Evolutionary conservation across 208 protist genomes (phyloP).

Genomic region (Trypanosoma theileri): DNA sequence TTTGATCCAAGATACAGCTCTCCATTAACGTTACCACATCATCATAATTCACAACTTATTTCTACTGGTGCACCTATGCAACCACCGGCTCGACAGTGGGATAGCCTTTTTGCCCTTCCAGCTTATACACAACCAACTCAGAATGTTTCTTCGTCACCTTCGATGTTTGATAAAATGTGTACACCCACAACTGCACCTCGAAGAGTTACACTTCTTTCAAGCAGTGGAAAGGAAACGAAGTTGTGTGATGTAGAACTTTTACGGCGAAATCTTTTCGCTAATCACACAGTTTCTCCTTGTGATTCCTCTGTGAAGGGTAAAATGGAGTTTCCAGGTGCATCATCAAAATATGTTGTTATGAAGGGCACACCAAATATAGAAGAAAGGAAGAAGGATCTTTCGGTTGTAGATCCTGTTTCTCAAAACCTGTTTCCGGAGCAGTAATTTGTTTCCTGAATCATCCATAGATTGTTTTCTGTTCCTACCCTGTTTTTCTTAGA

Average conservation of each 20-base stretch:
- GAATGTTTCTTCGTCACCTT: not conserved
- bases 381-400: constrained; percentile 9
- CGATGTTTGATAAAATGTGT: not conserved
- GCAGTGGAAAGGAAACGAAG: constrained; percentile 6
- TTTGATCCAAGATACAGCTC: not conserved
- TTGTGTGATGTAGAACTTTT: constrained; percentile 8
- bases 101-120: constrained; percentile 14
- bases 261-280: constrained; percentile 23
- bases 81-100: not conserved
- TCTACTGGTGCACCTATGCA: not conserved
- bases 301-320: not conserved
- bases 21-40: not conserved
- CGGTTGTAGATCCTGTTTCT: constrained; percentile 20
- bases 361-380: not conserved
- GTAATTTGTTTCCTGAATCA: not conserved
- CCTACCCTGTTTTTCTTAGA: not conserved
- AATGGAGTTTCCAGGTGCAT: not conserved
- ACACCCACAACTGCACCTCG: constrained; percentile 32
- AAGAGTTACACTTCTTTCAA: constrained; percentile 24
- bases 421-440: constrained; percentile 27
- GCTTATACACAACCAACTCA: not conserved
- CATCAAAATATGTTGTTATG: not conserved
- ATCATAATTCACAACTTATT: not conserved
- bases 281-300: constrained; percentile 5
- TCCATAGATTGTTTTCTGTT: constrained; percentile 11